These are phyloP conservation scores for Cucurbita argyrosperma DNA, from an alignment of 306 rosid genomes.

Conservation along the genomic window DNA sequence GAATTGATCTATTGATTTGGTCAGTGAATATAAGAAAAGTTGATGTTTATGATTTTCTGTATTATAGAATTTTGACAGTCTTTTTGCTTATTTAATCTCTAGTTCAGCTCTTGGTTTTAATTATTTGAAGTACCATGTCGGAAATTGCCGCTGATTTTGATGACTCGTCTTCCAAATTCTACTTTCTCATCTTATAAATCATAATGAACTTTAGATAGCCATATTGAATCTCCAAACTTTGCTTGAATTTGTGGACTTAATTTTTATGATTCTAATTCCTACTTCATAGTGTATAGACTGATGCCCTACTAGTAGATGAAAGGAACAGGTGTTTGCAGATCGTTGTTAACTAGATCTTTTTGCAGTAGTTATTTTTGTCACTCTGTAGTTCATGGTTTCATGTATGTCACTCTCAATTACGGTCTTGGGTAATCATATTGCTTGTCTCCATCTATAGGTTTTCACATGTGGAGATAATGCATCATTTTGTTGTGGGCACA, in stretches of 20 bases:
- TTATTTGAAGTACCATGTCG: neutral
- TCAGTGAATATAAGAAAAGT: neutral
- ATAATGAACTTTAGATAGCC: neutral
- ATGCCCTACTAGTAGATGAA: neutral
- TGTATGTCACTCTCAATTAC: neutral
- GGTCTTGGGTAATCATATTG: neutral
- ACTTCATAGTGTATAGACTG: neutral
- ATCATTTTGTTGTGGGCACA: slow-evolving; percentile 77
- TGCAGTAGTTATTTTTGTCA: neutral
- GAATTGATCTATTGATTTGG: neutral
- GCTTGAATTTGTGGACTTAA: too few relatives aligned
- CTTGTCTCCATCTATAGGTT: slow-evolving; percentile 29
- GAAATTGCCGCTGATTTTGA: neutral
- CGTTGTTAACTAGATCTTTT: neutral
- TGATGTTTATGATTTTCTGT: neutral
- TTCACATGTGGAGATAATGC: slow-evolving; percentile 91
- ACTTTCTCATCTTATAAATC: neutral
- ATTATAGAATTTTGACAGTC: neutral
- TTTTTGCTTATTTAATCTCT: neutral
- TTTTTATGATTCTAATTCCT: too few relatives aligned
- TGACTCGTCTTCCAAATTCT: neutral
- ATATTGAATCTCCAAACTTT: neutral
- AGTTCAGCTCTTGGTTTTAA: neutral
- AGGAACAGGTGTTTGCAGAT: neutral
- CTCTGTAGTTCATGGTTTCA: neutral